Conservation (phyloP, 192 early-diverging fungal species). For the Backusella morwellensis region DNA sequence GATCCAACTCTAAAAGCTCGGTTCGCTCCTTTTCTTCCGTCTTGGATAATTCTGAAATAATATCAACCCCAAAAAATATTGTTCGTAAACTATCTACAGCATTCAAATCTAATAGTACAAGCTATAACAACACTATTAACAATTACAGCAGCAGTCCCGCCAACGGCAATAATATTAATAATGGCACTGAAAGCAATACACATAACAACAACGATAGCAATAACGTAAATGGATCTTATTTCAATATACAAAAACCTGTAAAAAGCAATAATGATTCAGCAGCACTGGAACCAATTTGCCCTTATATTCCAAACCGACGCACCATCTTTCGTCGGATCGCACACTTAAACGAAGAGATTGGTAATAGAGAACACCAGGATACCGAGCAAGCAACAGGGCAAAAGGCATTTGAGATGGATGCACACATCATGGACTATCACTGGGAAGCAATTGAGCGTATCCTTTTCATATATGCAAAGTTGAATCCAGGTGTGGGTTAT, state of each 20-base stretch:
- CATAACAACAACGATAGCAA: not conserved
- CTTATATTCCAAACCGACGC: slow-evolving; percentile 48
- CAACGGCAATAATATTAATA: not conserved
- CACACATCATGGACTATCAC: slow-evolving; percentile 58
- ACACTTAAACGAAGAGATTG: slow-evolving; percentile 63
- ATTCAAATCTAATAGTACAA: slow-evolving; percentile 13
- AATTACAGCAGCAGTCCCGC: slow-evolving; percentile 17
- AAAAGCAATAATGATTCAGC: not conserved
- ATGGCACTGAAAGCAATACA: too few species aligned
- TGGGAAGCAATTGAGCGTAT: slow-evolving; percentile 79
- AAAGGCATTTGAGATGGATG: slow-evolving; percentile 14
- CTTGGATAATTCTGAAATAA: slow-evolving; percentile 10
- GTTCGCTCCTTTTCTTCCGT: slow-evolving; percentile 24
- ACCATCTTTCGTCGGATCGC: slow-evolving; percentile 64
- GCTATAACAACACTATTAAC: not conserved
- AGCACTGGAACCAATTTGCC: slow-evolving; percentile 30
- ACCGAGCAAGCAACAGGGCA: not conserved
- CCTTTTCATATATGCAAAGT: slow-evolving; percentile 74
- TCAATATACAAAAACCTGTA: not conserved
- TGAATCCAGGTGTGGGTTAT: slow-evolving; percentile 81
- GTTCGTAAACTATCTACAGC: slow-evolving; percentile 32
- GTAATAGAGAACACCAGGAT: slow-evolving; percentile 43
- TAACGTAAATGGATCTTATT: slow-evolving; percentile 1
- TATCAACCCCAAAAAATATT: slow-evolving; percentile 23
- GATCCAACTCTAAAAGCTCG: slow-evolving; percentile 34